Evolutionary conservation across 2,329 filamentous ascomycete genomes (phyloP), one percentile per base, ranked within the genome.

Genomic region (Venturia carpophila): DNA sequence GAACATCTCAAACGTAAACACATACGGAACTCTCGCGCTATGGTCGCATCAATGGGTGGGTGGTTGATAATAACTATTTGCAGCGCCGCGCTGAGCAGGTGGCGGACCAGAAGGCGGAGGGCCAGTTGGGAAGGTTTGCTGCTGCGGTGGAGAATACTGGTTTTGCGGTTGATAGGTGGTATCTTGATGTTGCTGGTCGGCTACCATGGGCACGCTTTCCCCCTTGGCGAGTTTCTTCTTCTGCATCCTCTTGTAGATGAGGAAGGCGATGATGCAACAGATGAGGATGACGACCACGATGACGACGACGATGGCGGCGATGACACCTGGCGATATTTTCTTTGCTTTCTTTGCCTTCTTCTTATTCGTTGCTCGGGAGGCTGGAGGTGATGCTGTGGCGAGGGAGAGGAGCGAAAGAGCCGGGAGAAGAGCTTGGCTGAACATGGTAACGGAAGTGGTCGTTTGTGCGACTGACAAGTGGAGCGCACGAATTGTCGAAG

Each of bases 111-210:
- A 5, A 19, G 49, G 27, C 34, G 49, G 49, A 34, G 49, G 24
- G 10, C 49, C 49, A 34, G 52, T 2, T 24, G 37, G 52, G 19
- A 58, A 58, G 19, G 15, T 15, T 58, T 58, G 52, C 19, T 58
- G 27, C 15, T 58, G 52, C 6, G 52, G 52, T n/a, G 52, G 52
- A 34, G 52, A 27, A 58, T 58, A 58, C n/a, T 58, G 52, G 17
- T 19, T 58, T 37, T 58, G 52, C 15, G 52, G 52, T 37, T 37
- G 52, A 37, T 58, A 58, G 6, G 27, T n/a, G 5, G 52, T 58
- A 37, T 58, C 30, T 11, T 58, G 52, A 7, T 58, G 30, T 37
- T 34, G 27, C 19, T 58, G 52, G 27, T 58, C 52, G 27, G 52
- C 30, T 7, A 58, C 52, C 52, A 58, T 58, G 27, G 52, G 52